Conservation (phyloP, 805 yeast genomes). For the Candida sakaeoensis region DNA sequence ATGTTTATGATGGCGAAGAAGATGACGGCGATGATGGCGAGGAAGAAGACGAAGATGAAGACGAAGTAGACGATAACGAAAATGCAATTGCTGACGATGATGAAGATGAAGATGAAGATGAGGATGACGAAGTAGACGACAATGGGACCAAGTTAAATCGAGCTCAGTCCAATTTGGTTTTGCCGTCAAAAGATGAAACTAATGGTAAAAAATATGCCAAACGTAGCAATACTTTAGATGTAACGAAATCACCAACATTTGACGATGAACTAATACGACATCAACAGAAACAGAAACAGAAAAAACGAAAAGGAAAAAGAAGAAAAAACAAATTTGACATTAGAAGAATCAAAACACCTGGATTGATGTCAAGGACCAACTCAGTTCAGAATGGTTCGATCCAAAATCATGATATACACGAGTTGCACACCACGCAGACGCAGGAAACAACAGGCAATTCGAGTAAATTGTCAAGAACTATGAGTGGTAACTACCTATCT, state of each 20-base stretch:
- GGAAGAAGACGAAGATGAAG: slow-evolving; percentile 17
- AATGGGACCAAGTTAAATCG: slow-evolving; percentile 16
- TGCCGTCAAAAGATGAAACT: slow-evolving; percentile 32
- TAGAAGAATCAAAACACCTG: slow-evolving; percentile 8
- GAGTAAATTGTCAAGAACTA: slow-evolving; percentile 15
- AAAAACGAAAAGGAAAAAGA: not conserved
- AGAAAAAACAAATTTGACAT: slow-evolving; percentile 4
- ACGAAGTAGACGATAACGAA: slow-evolving; percentile 12
- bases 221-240: slow-evolving; percentile 40
- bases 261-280: slow-evolving; percentile 2
- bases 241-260: not conserved
- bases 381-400: slow-evolving; percentile 4
- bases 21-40: slow-evolving; percentile 15
- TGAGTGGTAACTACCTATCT: slow-evolving; percentile 70
- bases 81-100: slow-evolving; percentile 11
- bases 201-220: slow-evolving; percentile 34
- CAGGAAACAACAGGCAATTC: slow-evolving; percentile 11
- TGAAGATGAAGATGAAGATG: slow-evolving; percentile 14
- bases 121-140: slow-evolving; percentile 14
- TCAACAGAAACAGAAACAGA: not conserved
- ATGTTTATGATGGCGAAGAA: slow-evolving; percentile 17
- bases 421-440: slow-evolving; percentile 3
- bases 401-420: slow-evolving; percentile 11
- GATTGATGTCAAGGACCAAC: slow-evolving; percentile 4
- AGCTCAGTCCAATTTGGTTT: slow-evolving; percentile 31